Base-by-base conservation (phyloP, 176 grass and related monocot genomes). In the Puccinellia tenuiflora region DNA sequence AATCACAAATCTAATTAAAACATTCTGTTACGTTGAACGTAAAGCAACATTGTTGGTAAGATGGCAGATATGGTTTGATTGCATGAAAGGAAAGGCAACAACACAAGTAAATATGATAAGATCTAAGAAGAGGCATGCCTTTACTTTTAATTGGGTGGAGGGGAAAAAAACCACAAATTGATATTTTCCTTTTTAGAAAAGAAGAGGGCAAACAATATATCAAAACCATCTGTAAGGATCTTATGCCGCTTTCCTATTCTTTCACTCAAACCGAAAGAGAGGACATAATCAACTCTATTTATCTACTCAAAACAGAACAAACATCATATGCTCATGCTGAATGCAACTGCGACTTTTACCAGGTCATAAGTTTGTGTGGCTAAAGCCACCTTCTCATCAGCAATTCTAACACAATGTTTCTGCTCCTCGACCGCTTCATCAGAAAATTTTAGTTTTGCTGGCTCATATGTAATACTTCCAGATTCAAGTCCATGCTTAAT, bases 341-440 rank as follows among this genome's bases (percentile, higher is more conserved):
- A 84, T 69, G 72, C 77, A 81, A 67, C 24, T 25, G 54, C 69
- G 21, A 59, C 46, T 69, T 85, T 83, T 96, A 99, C 96, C 89
- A 99, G 85, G 84, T 99, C 96, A 92, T 99, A 99, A 62, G 91
- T 94, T 84, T 93, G 96, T 82, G 89, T 87, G 35, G 93, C 96
- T 75, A 99, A 92, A 92, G 96, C 93, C 71, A 99, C 96, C 75
- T 99, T 99, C 87, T 99, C 96, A 76, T 99, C 96, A 85, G 93
- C 96, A 90, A 99, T 99, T 90, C 96, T 83, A 88, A 96, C 78
- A 71, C 91, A 92, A 77, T 99, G 96, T 76, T 90, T 99, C 81
- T 92, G 93, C 69, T 96, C 96, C 43, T 99, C 96, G 15, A 96
- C 63, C 28, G 93, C 91, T 38, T 94, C 93, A 84, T 99, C 96